Conservation (phyloP, 2,329 filamentous ascomycete species). For the Venturia nashicola region DNA sequence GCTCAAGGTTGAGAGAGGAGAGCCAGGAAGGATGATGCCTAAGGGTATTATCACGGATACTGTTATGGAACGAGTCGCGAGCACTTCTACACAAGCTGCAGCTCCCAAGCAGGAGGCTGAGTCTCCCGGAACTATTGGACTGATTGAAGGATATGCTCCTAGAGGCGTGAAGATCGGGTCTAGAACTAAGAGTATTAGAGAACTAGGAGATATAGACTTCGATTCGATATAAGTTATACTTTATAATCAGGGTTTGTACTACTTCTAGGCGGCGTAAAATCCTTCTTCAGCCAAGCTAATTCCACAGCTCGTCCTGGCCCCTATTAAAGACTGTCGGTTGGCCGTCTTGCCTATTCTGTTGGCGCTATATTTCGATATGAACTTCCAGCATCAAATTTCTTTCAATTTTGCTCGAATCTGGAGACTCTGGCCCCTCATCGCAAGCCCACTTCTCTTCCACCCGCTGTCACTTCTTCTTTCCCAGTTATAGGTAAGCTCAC, state of each 20-base stretch:
- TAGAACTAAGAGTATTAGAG: background rate
- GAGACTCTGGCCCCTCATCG: too few species aligned
- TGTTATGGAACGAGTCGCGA: slow-evolving; percentile 20
- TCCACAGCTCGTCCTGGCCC: background rate
- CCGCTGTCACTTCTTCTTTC: background rate
- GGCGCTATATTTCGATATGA: too few species aligned
- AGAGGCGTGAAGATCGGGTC: background rate
- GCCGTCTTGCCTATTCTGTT: too few species aligned
- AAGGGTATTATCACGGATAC: slow-evolving; percentile 20
- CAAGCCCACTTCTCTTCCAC: too few species aligned
- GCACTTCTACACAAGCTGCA: slow-evolving; percentile 16
- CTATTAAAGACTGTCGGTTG: too few species aligned
- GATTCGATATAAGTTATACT: background rate
- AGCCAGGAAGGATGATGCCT: slow-evolving; percentile 19
- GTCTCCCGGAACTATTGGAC: background rate
- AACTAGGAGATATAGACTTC: background rate
- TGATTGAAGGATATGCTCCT: background rate
- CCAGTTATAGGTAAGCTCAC: background rate
- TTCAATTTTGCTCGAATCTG: too few species aligned
- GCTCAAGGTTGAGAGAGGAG: slow-evolving; percentile 32
- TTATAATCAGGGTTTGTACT: too few species aligned
- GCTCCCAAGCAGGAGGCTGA: slow-evolving; percentile 13
- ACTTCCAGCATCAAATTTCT: too few species aligned
- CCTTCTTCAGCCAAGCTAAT: slow-evolving; percentile 15
- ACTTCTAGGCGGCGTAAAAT: background rate